Evolutionary conservation across 805 yeast genomes (phyloP).

Genomic region (Candida andamanensis): DNA sequence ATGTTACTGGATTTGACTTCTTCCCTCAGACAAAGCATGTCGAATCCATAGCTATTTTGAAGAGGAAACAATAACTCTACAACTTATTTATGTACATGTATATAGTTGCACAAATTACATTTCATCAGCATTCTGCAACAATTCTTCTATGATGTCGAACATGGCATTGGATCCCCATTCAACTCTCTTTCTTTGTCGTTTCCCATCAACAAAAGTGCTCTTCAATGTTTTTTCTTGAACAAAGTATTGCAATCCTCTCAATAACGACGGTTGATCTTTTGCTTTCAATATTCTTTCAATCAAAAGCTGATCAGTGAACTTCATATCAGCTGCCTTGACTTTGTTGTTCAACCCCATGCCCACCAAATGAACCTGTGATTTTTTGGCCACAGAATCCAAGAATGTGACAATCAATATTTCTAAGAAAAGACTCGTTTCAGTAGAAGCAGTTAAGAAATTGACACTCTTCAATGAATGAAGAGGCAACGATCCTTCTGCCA

Average conservation of each 20-base stretch:
- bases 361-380: conserved; percentile 45
- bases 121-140: conserved; percentile 4
- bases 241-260: conserved; percentile 66
- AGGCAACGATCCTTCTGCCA: conserved; percentile 69
- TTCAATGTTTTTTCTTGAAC: conserved; percentile 41
- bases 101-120: neutral
- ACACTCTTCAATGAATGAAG: conserved; percentile 68
- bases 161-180: conserved; percentile 62
- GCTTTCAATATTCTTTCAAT: conserved; percentile 50
- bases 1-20: conserved; percentile 39
- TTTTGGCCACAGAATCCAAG: conserved; percentile 59
- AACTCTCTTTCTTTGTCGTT: conserved; percentile 51
- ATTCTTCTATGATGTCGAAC: conserved; percentile 42
- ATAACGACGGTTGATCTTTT: conserved; percentile 50
- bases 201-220: conserved; percentile 48
- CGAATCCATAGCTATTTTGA: conserved; percentile 48
- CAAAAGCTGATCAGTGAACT: conserved; percentile 45
- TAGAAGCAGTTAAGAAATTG: conserved; percentile 64
- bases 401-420: conserved; percentile 70
- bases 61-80: conserved; percentile 9
- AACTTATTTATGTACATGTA: conserved; percentile 1
- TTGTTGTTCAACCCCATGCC: conserved; percentile 38
- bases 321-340: conserved; percentile 24
- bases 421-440: conserved; percentile 61
- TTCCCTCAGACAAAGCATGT: conserved; percentile 58